Base-by-base conservation (phyloP, 2,329 filamentous ascomycete genomes). In the Penicillium sp. region DNA sequence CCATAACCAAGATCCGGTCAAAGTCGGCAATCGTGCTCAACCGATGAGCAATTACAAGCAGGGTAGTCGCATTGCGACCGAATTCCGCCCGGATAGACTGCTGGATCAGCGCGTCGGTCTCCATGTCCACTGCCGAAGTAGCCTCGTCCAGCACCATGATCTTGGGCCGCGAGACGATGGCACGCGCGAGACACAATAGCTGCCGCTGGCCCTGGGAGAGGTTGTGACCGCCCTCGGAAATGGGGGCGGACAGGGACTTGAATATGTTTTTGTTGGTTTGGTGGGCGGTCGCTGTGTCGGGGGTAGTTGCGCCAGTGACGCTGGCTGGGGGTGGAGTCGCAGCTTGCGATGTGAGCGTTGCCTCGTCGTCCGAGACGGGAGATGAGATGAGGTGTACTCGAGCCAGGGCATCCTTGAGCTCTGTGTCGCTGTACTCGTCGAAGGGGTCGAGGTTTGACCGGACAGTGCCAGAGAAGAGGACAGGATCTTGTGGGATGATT, bases 91-190 rank as follows among this genome's bases (percentile, higher is more conserved):
- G 82, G 67, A 93, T 92, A 52, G 83, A 87, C 11, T 87, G 83
- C 77, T 92, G 90, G 68, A 92, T 92, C 27, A 91, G 81, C 1
- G 83, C 79, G 71, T 93, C 90, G 0, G 90, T 92, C 41, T 82
- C 80, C 87, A 91, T 91, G 73, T 93, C 90, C 4, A 93, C 89
- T 0, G 90, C 89, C 3, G 85, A 88, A 0, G 90, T 94, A 0
- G 90, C 90, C 77, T 94, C 90, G 70, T 94, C 90, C 1, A 93
- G 82, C 1, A 93, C 86, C 84, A 94, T 89, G 66, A 94, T 86
- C 70, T 89, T 89, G 4, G 90, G 89, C 0, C 87, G 83, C 0
- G 85, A 82, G 24, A 92, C 85, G 66, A 92, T 91, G 44, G 70
- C 69, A 16, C 72, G 70, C 0, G 72, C 68, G 1, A 74, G 67